Evolutionary conservation across 73 alveolate genomes (phyloP).

Genomic region (Tetrahymena thermophila): DNA sequence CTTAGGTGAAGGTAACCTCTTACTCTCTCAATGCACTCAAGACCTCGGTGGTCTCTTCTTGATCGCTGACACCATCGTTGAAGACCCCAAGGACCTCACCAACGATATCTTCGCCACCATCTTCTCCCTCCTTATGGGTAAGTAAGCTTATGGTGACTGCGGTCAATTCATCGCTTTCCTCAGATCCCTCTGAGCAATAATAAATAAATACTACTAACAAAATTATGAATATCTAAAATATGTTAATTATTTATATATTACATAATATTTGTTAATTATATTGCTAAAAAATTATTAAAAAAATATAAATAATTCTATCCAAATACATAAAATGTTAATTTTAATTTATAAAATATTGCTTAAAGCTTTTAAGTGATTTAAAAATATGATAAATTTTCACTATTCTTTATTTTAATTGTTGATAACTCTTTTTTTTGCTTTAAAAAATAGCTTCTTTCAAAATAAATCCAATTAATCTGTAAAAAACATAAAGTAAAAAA

Average conservation of each 20-base stretch:
- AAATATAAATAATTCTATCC: background rate
- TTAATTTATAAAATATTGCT: too few species aligned
- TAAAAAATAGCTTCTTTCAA: too few species aligned
- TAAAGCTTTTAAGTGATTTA: too few species aligned
- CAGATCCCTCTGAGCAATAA: background rate
- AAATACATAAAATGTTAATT: background rate
- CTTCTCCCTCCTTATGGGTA: background rate
- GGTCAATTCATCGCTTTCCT: constrained; percentile 1
- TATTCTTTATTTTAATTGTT: background rate
- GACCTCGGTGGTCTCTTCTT: background rate
- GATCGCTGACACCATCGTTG: background rate
- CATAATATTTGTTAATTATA: background rate
- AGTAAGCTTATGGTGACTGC: background rate
- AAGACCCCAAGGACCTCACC: constrained; percentile 4
- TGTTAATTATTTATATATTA: background rate
- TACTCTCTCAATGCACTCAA: constrained; percentile 1
- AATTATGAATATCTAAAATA: background rate
- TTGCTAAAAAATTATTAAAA: background rate
- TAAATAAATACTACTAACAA: background rate
- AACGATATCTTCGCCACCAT: background rate
- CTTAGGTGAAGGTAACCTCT: background rate
- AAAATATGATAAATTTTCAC: background rate
- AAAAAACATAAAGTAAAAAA: too few species aligned
- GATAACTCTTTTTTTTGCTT: background rate
- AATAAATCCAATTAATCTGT: too few species aligned